Evolutionary conservation across 225 moss, liverwort and hornwort genomes (phyloP).

Genomic region (Polytrichum commune): DNA sequence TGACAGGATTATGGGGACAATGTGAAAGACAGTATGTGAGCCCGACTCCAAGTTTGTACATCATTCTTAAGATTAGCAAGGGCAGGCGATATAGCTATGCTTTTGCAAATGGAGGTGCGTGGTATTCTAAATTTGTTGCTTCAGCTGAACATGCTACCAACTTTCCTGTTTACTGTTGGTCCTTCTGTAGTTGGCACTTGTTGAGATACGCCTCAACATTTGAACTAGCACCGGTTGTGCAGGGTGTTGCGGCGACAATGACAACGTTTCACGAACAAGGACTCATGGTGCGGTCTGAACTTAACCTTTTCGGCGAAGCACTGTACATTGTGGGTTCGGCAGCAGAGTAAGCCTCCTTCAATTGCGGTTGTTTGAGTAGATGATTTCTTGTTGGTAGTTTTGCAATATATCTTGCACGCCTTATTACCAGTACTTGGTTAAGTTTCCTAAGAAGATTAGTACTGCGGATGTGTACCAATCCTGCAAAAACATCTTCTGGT

Average conservation of each 20-base stretch:
- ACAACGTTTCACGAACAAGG: slow-evolving; percentile 61
- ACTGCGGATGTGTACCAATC: slow-evolving; percentile 74
- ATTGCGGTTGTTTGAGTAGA: background rate
- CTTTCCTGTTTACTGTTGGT: no score
- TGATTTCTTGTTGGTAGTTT: no score
- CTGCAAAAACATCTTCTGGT: slow-evolving; percentile 43
- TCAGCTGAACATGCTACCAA: no score
- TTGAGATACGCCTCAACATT: no score
- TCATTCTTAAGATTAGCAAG: slow-evolving; percentile 85
- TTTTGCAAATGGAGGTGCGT: slow-evolving; percentile 77
- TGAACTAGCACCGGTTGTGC: slow-evolving; percentile 12
- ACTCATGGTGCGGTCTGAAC: slow-evolving; percentile 73
- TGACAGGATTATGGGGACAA: slow-evolving; percentile 41
- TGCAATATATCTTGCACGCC: no score
- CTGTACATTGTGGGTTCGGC: slow-evolving; percentile 83
- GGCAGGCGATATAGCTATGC: slow-evolving; percentile 80
- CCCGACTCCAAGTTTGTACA: slow-evolving; percentile 91
- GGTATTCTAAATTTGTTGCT: background rate
- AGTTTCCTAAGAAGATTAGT: no score
- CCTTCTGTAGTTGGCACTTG: no score
- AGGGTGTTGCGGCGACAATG: slow-evolving; percentile 83
- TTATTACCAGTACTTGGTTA: no score
- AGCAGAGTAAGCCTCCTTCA: slow-evolving; percentile 56
- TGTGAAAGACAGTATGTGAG: slow-evolving; percentile 65
- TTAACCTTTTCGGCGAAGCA: slow-evolving; percentile 91